These are phyloP conservation scores for Leccinum subgranulosum DNA, from an alignment of 768 basidiomycete species.

Conservation along the genomic window DNA sequence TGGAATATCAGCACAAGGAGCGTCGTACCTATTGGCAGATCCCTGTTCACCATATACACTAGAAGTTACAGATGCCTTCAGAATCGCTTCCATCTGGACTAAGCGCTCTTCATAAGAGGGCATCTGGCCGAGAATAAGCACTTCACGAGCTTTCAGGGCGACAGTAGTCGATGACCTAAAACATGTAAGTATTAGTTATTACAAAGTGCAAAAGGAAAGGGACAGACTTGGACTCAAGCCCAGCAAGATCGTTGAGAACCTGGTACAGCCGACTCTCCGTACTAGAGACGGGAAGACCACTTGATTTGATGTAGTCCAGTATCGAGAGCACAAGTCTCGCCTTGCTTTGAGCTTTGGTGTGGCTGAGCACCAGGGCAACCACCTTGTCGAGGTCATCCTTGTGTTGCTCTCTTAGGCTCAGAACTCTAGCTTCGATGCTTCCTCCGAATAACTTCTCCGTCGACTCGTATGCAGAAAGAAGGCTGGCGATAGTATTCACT, in stretches of 20 bases:
- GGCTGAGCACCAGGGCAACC: constrained; percentile 82
- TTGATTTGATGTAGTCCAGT: constrained; percentile 86
- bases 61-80: constrained; percentile 83
- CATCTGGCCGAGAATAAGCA: constrained; percentile 93
- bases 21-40: constrained; percentile 50
- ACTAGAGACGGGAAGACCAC: constrained; percentile 71
- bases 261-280: constrained; percentile 71
- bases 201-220: background rate
- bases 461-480: constrained; percentile 75
- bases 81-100: constrained; percentile 90
- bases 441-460: constrained; percentile 94
- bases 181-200: constrained; percentile 4
- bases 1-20: background rate
- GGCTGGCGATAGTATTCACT: constrained; percentile 66
- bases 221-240: constrained; percentile 82
- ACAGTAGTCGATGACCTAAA: constrained; percentile 85
- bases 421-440: constrained; percentile 88
- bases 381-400: constrained; percentile 92
- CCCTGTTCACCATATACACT: constrained; percentile 89
- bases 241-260: constrained; percentile 77
- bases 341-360: constrained; percentile 94
- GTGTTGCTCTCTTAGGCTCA: constrained; percentile 86
- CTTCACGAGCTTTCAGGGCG: constrained; percentile 93
- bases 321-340: constrained; percentile 82
- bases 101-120: constrained; percentile 95